Evolutionary conservation across 306 rosid genomes (phyloP), one percentile per base, ranked within the genome.

Genomic region (Vigna radiata): DNA sequence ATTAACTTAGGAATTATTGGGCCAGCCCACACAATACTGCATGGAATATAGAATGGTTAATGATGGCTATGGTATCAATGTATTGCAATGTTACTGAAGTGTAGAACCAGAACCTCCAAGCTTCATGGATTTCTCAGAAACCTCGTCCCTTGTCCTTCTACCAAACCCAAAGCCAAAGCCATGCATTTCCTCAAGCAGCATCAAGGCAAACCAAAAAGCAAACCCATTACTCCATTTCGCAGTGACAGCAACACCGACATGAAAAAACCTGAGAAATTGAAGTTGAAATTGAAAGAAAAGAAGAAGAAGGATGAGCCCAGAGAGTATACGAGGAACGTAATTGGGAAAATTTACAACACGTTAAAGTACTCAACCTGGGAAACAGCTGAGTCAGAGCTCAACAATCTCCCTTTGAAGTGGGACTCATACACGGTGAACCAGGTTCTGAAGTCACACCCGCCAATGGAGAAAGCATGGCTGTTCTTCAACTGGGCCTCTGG

Each of bases 401-500:
- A 77, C 58, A 85, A 48, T 49, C 83, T 90, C n/a, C 68, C 83
- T 8, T 18, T 89, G 52, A 88, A 84, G 81, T 93, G 96, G 98
- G 98, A 91, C 81, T 93, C 98, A n/a, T 91, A 86, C 84, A 89
- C 91, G 1, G 91, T 91, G 74, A 93, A 87, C 79, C 91, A 86
- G 68, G 84, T 93, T 75, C 81, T 93, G 27, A 91, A 93, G 63
- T 89, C 91, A 59, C 98, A 91, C 79, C 96, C 97, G 4, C 98
- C 98, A 12, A 81, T 93, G 96, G 98, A 93, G 77, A 93, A 89
- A 73, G 89, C 98, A 0, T 93, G 98, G 98, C 43, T 93, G 58
- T 90, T 93, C 79, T 93, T 93, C 88, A 90, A 88, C 61, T 90
- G 93, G 96, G 96, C 87, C 50, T 79, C 90, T 44, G 18, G 46